phyloP scores from a whole-genome alignment of 2,329 filamentous ascomycete species.

The Hypoxylon sp. region DNA sequence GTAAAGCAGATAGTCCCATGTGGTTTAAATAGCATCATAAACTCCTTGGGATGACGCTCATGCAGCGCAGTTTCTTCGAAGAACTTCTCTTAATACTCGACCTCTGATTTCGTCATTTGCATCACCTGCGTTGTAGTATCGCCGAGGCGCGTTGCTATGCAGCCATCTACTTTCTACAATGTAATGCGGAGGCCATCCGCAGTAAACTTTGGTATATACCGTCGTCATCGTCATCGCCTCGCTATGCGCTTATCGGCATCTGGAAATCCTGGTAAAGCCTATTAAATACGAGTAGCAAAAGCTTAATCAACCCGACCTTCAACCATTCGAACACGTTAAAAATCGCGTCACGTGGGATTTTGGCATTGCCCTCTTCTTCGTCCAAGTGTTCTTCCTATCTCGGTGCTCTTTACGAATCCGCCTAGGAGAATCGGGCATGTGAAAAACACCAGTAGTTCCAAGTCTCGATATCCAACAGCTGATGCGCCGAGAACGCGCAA shows the following conservation, averaged over 20 bases:
- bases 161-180: background rate
- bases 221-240: constrained; percentile 10
- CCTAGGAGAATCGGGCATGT: background rate
- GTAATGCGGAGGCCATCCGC: constrained; percentile 13
- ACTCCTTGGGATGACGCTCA: background rate
- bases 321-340: background rate
- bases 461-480: background rate
- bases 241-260: constrained; percentile 30
- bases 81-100: background rate
- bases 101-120: background rate
- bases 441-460: background rate
- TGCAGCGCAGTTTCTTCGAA: background rate
- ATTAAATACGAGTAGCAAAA: constrained; percentile 16
- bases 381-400: background rate
- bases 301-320: constrained; percentile 12
- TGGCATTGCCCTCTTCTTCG: background rate
- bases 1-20: background rate
- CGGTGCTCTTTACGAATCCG: too few relatives aligned
- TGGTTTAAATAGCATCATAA: background rate
- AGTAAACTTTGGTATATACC: background rate
- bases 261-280: constrained; percentile 23
- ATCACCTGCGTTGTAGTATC: background rate
- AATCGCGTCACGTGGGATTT: background rate
- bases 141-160: background rate
- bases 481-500: too few relatives aligned